Conservation (phyloP, 306 rosid genomes). For the Ochetophila trinervis region DNA sequence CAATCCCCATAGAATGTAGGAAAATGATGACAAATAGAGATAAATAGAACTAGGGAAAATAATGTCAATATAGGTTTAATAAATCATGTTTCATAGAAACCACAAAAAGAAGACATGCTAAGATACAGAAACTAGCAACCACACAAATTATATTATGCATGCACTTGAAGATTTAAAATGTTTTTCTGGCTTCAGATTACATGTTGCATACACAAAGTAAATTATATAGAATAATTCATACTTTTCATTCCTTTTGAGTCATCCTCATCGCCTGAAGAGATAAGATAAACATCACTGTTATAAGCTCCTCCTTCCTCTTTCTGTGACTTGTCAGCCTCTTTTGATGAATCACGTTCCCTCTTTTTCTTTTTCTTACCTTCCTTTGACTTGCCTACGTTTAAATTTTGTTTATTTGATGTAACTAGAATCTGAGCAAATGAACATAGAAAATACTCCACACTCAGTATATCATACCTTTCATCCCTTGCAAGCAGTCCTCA, state of each 20-base stretch:
- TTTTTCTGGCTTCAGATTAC: neutral
- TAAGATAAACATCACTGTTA: conserved; percentile 27
- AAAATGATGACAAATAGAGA: neutral
- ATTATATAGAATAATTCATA: conserved; percentile 21
- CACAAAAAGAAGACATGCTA: neutral
- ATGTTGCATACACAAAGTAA: neutral
- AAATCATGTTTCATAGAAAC: neutral
- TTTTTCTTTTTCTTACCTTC: conserved; percentile 34
- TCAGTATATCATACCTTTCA: conserved; percentile 39
- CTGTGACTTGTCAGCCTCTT: conserved; percentile 2
- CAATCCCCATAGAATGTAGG: neutral
- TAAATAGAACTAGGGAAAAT: neutral
- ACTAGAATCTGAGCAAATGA: conserved; percentile 1
- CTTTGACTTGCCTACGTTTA: conserved; percentile 31
- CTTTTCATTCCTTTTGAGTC: conserved; percentile 50
- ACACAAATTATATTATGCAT: neutral
- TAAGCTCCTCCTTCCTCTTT: conserved; percentile 19
- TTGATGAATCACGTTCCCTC: conserved; percentile 24
- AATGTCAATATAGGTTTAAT: neutral
- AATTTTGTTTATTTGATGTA: neutral
- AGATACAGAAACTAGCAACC: neutral
- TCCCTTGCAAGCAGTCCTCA: conserved; percentile 42
- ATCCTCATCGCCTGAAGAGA: conserved; percentile 42
- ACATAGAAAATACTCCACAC: conserved; percentile 8
- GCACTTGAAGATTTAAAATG: no score